phyloP scores from a whole-genome alignment of 257 asterid species.

The Solanum tacnaense region DNA sequence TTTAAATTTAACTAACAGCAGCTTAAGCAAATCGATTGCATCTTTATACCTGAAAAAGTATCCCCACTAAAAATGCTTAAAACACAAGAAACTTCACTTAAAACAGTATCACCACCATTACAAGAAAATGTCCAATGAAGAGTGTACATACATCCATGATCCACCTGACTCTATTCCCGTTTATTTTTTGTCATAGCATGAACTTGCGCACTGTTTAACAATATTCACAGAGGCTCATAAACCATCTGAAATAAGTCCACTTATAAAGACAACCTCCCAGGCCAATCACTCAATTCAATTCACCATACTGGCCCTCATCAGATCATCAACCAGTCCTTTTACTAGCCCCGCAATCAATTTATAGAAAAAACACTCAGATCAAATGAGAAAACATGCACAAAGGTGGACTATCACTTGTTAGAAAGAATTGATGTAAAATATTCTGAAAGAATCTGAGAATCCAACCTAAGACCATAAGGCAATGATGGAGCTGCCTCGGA shows the following conservation, averaged over 20 bases:
- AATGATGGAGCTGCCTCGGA: neutral
- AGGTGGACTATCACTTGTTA: neutral
- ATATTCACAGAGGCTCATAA: neutral
- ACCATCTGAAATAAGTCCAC: neutral
- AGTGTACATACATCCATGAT: neutral
- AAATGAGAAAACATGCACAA: neutral
- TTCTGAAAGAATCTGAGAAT: neutral
- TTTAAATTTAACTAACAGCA: slow-evolving; percentile 39
- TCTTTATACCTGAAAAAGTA: slow-evolving; percentile 47
- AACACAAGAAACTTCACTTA: neutral
- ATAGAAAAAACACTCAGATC: neutral
- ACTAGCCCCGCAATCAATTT: neutral
- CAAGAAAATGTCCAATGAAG: neutral
- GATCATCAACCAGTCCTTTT: neutral
- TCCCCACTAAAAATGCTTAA: neutral
- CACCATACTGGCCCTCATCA: neutral
- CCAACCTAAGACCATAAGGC: neutral
- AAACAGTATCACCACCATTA: neutral
- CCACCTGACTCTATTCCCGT: neutral
- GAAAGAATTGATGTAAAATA: neutral
- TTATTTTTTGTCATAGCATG: neutral
- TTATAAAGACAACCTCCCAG: neutral
- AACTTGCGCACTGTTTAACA: neutral
- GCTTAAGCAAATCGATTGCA: slow-evolving; percentile 62
- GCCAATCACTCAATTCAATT: neutral